phyloP scores from a whole-genome alignment of 306 rosid genomes.

The Adenanthera pavonina region DNA sequence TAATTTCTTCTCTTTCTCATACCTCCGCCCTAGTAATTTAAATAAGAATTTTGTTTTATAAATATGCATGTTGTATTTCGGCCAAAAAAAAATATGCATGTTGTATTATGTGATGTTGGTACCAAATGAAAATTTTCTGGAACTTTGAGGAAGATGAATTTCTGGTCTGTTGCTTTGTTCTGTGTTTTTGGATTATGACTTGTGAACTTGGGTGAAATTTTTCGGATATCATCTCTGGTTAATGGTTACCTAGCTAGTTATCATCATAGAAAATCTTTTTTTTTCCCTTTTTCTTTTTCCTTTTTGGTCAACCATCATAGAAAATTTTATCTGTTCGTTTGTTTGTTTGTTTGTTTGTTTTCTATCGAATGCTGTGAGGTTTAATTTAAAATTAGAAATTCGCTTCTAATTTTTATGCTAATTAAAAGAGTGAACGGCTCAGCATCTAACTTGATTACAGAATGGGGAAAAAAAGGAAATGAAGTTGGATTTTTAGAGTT shows the following conservation, averaged over 20 bases:
- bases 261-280: background rate
- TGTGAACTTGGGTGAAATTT: background rate
- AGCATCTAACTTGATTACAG: background rate
- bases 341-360: background rate
- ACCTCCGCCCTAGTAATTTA: background rate
- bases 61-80: background rate
- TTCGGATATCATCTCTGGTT: background rate
- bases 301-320: background rate
- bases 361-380: background rate
- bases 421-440: background rate
- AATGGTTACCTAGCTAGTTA: background rate
- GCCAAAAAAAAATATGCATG: background rate
- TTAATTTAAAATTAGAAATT: background rate
- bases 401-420: background rate
- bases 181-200: background rate
- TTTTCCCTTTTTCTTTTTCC: no score
- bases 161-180: background rate
- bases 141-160: background rate
- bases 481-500: background rate
- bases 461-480: background rate
- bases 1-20: slow-evolving; percentile 31
- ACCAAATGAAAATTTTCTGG: background rate
- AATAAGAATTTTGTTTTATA: background rate
- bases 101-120: slow-evolving; percentile 4
- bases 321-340: background rate